Evolutionary conservation across 371 early-diverging fungal genomes (phyloP).

Genomic region (Capniomyces stellatus): DNA sequence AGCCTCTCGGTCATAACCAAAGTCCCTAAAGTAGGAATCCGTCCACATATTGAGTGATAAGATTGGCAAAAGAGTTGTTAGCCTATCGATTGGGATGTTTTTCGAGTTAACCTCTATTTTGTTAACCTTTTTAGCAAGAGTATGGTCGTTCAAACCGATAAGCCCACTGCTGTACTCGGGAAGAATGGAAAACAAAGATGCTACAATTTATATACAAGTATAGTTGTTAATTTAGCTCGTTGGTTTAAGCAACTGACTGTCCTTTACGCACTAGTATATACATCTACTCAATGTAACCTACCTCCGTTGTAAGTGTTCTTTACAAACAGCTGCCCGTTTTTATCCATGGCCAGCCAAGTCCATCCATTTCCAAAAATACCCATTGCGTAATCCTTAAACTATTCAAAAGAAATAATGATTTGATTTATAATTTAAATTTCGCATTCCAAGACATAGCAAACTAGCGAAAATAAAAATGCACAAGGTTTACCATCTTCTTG

Average conservation of each 20-base stretch:
- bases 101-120: slow-evolving; percentile 9
- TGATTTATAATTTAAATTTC: too few species aligned
- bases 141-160: slow-evolving; percentile 15
- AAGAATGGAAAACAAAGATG: slow-evolving; percentile 1
- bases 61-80: slow-evolving; percentile 18
- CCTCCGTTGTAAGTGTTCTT: slow-evolving; percentile 37
- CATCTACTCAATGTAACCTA: slow-evolving; percentile 11
- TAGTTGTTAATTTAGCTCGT: too few species aligned
- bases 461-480: too few species aligned
- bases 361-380: slow-evolving; percentile 41
- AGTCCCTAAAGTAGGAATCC: slow-evolving; percentile 37
- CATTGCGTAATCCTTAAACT: slow-evolving; percentile 28
- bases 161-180: neutral
- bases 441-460: too few species aligned
- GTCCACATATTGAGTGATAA: slow-evolving; percentile 42
- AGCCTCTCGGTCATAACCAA: slow-evolving; percentile 27
- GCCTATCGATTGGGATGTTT: slow-evolving; percentile 4
- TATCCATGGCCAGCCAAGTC: slow-evolving; percentile 38
- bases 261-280: too few species aligned
- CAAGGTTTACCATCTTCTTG: slow-evolving; percentile 13
- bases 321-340: slow-evolving; percentile 28
- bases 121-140: slow-evolving; percentile 18
- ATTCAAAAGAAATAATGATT: too few species aligned
- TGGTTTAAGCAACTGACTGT: too few species aligned
- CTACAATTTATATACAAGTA: too few species aligned